Evolutionary conservation across 192 early-diverging fungal species (phyloP).

Genomic region (Phlyctochytrium arcticum): DNA sequence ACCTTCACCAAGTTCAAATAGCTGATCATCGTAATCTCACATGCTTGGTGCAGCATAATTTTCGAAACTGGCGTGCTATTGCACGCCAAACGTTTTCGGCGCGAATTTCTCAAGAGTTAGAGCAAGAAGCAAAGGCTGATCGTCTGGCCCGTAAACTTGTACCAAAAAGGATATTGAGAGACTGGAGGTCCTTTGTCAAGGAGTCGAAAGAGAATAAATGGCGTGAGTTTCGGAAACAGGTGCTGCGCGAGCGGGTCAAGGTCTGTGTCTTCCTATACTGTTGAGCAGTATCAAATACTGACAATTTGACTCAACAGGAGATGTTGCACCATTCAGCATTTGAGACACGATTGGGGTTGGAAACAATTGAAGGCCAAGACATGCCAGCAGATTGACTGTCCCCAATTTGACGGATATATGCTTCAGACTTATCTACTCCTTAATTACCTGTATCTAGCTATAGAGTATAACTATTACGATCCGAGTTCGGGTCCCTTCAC

Average conservation of each 20-base stretch:
- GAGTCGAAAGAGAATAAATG: constrained; percentile 12
- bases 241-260: constrained; percentile 20
- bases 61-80: not conserved
- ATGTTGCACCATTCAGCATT: constrained; percentile 15
- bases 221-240: constrained; percentile 24
- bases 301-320: not conserved
- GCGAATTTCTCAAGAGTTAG: not conserved
- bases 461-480: no score
- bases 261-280: not conserved
- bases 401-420: no score
- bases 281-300: not conserved
- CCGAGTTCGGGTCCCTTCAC: no score
- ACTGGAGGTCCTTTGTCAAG: constrained; percentile 9
- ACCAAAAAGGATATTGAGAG: constrained; percentile 7
- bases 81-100: not conserved
- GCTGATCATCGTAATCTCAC: not conserved
- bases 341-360: constrained; percentile 5
- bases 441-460: no score
- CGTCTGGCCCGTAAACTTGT: not conserved
- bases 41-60: not conserved
- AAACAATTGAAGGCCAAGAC: constrained; percentile 21
- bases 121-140: not conserved
- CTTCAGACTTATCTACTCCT: no score
- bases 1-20: not conserved
- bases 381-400: no score